Evolutionary conservation across 495 filamentous ascomycete species (phyloP), one percentile per base, ranked within the genome.

Genomic region (Podospora fimiseda): DNA sequence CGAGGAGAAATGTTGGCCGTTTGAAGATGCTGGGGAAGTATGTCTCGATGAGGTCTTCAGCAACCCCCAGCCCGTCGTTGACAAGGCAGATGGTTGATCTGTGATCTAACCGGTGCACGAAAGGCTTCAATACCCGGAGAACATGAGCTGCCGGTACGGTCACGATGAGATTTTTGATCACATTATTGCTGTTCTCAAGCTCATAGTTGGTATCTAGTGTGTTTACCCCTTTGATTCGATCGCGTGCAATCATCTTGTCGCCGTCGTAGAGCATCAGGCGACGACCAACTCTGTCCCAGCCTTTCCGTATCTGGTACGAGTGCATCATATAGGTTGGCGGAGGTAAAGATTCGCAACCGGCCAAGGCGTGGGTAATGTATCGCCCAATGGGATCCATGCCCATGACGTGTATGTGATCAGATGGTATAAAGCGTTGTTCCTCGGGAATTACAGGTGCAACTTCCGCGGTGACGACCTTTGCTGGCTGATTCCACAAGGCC

Each of bases 61-160:
- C 69, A 2, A 85, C 65, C 2, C 91, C 92, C 72, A 97, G 80
- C 3, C 89, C 90, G 43, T 92, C 88, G 48, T 94, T 87, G 3
- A 95, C 60, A 19, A 98, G 80, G 37, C 86, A 76, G 24, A 98
- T 77, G 0, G 90, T 91, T 2, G 89, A 89, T 13, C 80, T 70
- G 3, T 74, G 69, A 27, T 80, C 80, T n/a, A 98, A 71, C 8
- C 89, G 79, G 55, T 88, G 75, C 5, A 65, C 66, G 39, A 96
- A 73, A 1, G 65, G 54, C 21, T 64, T 51, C 15, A 97, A 60
- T 2, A 84, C 83, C 2, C 70, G 57, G 9, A 82, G 57, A 0
- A 81, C 82, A 11, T 74, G 58, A 5, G 76, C 67, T 0, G 82
- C 73, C 56, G 88, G 81, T 9, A 78, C 75, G 2, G 85, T 82